Percentiles rank a stretch among this genome's conserved stretches.
phyloP scores from a whole-genome alignment of 192 early-diverging fungal species.

The Umbelopsis vinacea region DNA sequence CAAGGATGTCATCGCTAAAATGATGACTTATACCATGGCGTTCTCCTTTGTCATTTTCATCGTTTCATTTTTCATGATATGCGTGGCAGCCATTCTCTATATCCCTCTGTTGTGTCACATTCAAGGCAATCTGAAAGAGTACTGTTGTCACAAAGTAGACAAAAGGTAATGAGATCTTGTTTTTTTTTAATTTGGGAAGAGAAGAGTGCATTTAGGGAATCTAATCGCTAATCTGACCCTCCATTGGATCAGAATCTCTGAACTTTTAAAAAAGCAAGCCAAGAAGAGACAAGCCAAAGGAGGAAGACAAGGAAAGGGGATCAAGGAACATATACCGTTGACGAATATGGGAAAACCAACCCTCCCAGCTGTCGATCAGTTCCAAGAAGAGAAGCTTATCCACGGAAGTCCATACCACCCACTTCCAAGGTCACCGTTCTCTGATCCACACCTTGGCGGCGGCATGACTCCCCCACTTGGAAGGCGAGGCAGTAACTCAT shows the following conservation, averaged over 20 bases:
- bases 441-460: background rate
- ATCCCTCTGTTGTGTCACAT: constrained; percentile 81
- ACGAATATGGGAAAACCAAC: constrained; percentile 26
- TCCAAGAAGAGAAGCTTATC: constrained; percentile 18
- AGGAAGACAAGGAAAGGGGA: background rate
- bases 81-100: constrained; percentile 73
- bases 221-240: background rate
- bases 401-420: background rate
- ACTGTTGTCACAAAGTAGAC: constrained; percentile 88
- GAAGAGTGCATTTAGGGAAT: background rate
- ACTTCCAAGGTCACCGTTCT: background rate
- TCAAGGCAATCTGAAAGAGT: constrained; percentile 88
- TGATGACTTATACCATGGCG: constrained; percentile 50
- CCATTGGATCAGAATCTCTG: constrained; percentile 20
- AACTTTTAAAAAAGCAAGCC: constrained; percentile 30
- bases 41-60: constrained; percentile 69
- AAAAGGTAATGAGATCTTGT: too few species aligned
- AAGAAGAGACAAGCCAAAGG: constrained; percentile 16
- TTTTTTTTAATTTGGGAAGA: too few species aligned
- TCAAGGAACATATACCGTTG: constrained; percentile 28
- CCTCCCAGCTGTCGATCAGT: constrained; percentile 19
- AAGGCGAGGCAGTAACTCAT: constrained; percentile 27
- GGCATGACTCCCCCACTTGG: constrained; percentile 5
- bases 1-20: constrained; percentile 28
- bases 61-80: constrained; percentile 52